Evolutionary conservation across 2,329 filamentous ascomycete genomes (phyloP), one percentile per base, ranked within the genome.

Genomic region (Hortaea werneckii): DNA sequence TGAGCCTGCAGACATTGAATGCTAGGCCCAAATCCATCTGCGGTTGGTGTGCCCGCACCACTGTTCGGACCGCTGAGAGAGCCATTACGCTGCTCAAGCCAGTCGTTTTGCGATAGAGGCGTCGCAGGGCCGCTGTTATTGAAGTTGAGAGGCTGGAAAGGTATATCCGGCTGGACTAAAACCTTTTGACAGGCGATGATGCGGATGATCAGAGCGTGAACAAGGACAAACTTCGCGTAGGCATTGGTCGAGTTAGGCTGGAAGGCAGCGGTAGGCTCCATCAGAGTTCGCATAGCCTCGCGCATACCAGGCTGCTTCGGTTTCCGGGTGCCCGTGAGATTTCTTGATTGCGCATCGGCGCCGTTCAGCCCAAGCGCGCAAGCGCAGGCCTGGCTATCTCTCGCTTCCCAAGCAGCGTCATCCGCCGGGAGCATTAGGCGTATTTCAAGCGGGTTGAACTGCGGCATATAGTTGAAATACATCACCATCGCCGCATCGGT

Each of bases 381-480:
- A 20, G 79, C 79, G 59, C 83, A 87, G 34, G 79, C 75, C 11
- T 72, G 63, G 5, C 70, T 64, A 35, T 71, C 75, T 29, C 66
- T 68, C 4, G 83, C 83, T 54, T 87, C 83, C 83, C 83, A 87
- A 2, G 80, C 78, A 11, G 80, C 80, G 62, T 87, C 84, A 54
- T 87, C 83, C 9, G 77, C 75, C 6, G 84, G 83, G 5, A 88
- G 67, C n/a, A 82, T 81, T 34, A 87, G 63, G 29, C 73, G 71
- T 42, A 87, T 72, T 53, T 86, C 82, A 30, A 79, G 71, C 6
- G 73, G 66, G 48, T 85, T 78, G 37, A 87, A 77, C 39, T 77
- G 71, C 10, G 82, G 75, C 7, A 72, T 64, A n/a, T 68, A 66
- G 60, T 87, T 87, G 72, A 86, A 87, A 60, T 81, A 87, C 13